phyloP scores from a whole-genome alignment of 2,329 filamentous ascomycete genomes.

The Nectriaceae sp. region DNA sequence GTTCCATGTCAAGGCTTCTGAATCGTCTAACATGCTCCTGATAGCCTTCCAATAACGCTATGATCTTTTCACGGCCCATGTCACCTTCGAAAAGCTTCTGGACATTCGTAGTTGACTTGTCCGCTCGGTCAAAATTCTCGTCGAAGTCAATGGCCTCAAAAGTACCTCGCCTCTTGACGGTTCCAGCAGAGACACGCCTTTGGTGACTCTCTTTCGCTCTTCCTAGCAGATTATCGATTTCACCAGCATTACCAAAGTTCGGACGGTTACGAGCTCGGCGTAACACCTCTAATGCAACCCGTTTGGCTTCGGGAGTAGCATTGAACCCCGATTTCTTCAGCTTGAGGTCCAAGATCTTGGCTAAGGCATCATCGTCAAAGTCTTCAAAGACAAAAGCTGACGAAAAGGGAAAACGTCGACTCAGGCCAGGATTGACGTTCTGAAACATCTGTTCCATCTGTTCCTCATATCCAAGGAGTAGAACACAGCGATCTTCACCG shows the following conservation, averaged over 20 bases:
- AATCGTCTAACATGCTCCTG: slow-evolving; percentile 44
- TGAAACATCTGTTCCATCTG: slow-evolving; percentile 73
- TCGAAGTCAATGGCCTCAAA: slow-evolving; percentile 77
- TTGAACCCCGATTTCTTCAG: slow-evolving; percentile 56
- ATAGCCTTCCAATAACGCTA: slow-evolving; percentile 55
- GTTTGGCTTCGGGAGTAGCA: slow-evolving; percentile 52
- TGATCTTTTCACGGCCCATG: slow-evolving; percentile 58
- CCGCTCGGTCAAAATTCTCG: slow-evolving; percentile 56
- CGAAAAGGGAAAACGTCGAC: slow-evolving; percentile 64
- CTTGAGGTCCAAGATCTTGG: slow-evolving; percentile 63
- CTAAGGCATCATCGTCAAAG: slow-evolving; percentile 60
- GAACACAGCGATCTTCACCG: slow-evolving; percentile 71
- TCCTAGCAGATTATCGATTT: slow-evolving; percentile 57
- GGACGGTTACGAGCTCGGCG: slow-evolving; percentile 60
- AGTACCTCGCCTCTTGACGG: slow-evolving; percentile 52
- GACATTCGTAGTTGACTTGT: slow-evolving; percentile 45
- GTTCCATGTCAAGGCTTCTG: slow-evolving; percentile 29
- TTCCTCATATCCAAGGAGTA: slow-evolving; percentile 70
- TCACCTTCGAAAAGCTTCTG: slow-evolving; percentile 57
- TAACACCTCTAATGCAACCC: slow-evolving; percentile 60
- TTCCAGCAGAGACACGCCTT: slow-evolving; percentile 18
- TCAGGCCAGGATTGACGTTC: slow-evolving; percentile 72
- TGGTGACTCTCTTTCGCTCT: slow-evolving; percentile 24
- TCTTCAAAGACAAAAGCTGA: slow-evolving; percentile 71
- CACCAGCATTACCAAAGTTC: slow-evolving; percentile 75